Evolutionary conservation across 1,284 basidiomycete genomes (phyloP).

Genomic region (Exsudoporus floridanus): DNA sequence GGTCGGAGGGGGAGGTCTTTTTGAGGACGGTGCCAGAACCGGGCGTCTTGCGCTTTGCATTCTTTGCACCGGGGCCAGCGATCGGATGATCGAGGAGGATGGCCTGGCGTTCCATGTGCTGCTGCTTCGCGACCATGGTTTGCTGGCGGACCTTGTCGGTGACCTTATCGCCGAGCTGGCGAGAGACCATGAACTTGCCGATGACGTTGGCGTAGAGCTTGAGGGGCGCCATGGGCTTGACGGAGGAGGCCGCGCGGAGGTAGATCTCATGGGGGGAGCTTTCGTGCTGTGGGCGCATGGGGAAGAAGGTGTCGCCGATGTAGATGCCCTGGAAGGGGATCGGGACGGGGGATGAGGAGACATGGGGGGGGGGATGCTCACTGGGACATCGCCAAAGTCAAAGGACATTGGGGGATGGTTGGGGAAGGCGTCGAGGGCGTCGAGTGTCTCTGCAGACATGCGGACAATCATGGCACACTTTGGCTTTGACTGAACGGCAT

Average conservation of each 20-base stretch:
- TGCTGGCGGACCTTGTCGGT: conserved; percentile 56
- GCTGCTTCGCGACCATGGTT: conserved; percentile 54
- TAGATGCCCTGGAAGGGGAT: conserved; percentile 52
- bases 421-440: conserved; percentile 56
- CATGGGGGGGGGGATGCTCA: conserved; percentile 36
- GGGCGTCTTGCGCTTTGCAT: conserved; percentile 37
- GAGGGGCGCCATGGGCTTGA: conserved; percentile 59
- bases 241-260: conserved; percentile 55
- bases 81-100: conserved; percentile 48
- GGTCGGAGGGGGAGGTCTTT: conserved; percentile 41
- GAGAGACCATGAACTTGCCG: conserved; percentile 64
- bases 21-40: conserved; percentile 29
- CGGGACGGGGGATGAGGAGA: background rate
- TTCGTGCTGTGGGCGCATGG: conserved; percentile 54
- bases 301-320: conserved; percentile 62
- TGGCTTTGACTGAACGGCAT: conserved; percentile 53
- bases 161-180: conserved; percentile 52
- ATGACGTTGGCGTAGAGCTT: conserved; percentile 70
- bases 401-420: conserved; percentile 52
- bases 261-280: conserved; percentile 66
- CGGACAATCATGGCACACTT: conserved; percentile 73
- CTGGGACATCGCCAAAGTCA: conserved; percentile 57
- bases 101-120: conserved; percentile 52
- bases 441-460: conserved; percentile 65
- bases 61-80: conserved; percentile 14